Evolutionary conservation across 495 filamentous ascomycete genomes (phyloP).

Genomic region (Penicillium tannophilum): DNA sequence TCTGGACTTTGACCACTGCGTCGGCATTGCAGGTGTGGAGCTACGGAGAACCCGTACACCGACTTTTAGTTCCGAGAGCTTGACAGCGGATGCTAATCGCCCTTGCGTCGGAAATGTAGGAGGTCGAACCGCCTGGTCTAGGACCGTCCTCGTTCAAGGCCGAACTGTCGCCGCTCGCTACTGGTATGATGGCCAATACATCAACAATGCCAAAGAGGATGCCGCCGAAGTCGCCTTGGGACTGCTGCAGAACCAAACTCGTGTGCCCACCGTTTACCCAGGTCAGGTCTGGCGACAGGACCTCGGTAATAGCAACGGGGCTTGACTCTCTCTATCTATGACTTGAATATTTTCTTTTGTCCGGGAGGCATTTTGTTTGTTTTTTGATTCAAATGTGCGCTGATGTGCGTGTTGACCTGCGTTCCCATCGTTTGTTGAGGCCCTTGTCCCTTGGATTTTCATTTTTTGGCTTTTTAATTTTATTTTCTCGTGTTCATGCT

Average conservation of each 20-base stretch:
- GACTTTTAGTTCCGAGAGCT: constrained; percentile 36
- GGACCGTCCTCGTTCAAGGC: constrained; percentile 63
- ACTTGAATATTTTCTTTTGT: constrained; percentile 25
- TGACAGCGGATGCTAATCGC: constrained; percentile 32
- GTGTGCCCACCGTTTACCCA: constrained; percentile 27
- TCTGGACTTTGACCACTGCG: constrained; percentile 6
- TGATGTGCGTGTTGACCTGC: constrained; percentile 7
- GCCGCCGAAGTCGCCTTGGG: constrained; percentile 76
- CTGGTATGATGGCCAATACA: constrained; percentile 88
- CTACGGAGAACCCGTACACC: constrained; percentile 40
- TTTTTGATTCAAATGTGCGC: constrained; percentile 1
- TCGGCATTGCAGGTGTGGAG: constrained; percentile 34
- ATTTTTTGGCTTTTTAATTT: constrained; percentile 12
- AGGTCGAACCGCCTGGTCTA: constrained; percentile 90
- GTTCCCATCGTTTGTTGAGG: constrained; percentile 5
- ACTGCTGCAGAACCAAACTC: constrained; percentile 29
- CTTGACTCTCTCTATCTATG: constrained; percentile 14
- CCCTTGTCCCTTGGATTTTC: not conserved
- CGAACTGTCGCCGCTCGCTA: constrained; percentile 66
- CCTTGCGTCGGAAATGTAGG: constrained; percentile 51
- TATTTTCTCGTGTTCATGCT: constrained; percentile 15
- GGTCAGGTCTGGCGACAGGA: constrained; percentile 31
- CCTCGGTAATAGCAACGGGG: constrained; percentile 21
- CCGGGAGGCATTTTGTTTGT: constrained; percentile 28
- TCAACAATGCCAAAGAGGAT: constrained; percentile 89